phyloP scores from a whole-genome alignment of 345 rosid species.

The Pugionium dolabratum region DNA sequence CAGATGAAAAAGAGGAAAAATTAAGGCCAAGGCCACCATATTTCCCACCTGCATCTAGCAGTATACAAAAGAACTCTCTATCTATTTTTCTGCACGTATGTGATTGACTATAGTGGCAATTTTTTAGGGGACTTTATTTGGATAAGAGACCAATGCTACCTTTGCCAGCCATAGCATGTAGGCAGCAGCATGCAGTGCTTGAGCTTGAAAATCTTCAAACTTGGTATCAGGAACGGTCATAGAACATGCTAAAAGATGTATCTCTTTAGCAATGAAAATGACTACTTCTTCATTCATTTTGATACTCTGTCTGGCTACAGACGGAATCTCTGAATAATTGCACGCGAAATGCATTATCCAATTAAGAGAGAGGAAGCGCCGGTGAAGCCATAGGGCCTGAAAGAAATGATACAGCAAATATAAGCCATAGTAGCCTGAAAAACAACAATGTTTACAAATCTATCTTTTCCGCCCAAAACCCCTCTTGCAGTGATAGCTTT shows the following conservation, averaged over 20 bases:
- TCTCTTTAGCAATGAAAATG: slow-evolving; percentile 61
- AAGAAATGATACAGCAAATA: slow-evolving; percentile 9
- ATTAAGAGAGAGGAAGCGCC: slow-evolving; percentile 66
- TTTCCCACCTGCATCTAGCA: neutral
- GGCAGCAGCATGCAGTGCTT: slow-evolving; percentile 55
- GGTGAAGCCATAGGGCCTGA: slow-evolving; percentile 88
- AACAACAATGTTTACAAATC: neutral
- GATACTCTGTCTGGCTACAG: slow-evolving; percentile 22
- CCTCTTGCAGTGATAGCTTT: neutral
- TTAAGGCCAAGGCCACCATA: neutral
- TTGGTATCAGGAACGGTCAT: slow-evolving; percentile 51
- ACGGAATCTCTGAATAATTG: slow-evolving; percentile 22
- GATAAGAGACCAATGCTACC: slow-evolving; percentile 44
- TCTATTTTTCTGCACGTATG: neutral
- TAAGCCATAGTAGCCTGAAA: neutral
- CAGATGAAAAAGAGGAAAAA: neutral
- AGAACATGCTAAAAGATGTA: slow-evolving; percentile 53
- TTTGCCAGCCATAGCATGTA: slow-evolving; percentile 74
- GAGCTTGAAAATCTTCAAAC: slow-evolving; percentile 69
- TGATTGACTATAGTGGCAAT: neutral
- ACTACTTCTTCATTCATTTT: slow-evolving; percentile 22
- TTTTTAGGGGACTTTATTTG: neutral
- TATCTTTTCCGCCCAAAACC: neutral
- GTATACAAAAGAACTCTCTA: neutral
- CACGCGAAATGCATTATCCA: slow-evolving; percentile 52